Percentiles rank a stretch among this genome's conserved stretches.
phyloP scores from a whole-genome alignment of 345 rosid genomes.

The Eucalyptus pauciflora region DNA sequence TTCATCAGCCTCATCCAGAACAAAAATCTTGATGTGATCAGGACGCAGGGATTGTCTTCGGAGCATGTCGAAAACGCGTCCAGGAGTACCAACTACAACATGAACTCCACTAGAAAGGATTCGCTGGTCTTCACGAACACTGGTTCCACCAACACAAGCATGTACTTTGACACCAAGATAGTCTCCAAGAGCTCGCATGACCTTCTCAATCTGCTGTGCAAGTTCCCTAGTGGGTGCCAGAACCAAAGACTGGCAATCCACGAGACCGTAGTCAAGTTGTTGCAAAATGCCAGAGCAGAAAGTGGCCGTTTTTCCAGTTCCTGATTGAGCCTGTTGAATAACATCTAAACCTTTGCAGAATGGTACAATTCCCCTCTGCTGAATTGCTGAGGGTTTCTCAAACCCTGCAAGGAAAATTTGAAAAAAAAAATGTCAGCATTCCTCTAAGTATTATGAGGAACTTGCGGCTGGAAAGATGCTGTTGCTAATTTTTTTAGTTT shows the following conservation, averaged over 20 bases:
- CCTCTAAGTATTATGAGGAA: neutral
- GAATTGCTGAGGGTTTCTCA: slow-evolving; percentile 84
- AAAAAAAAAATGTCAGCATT: neutral
- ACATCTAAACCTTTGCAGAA: slow-evolving; percentile 75
- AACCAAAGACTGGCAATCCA: slow-evolving; percentile 72
- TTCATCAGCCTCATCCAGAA: slow-evolving; percentile 75
- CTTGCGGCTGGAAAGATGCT: neutral
- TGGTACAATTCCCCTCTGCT: slow-evolving; percentile 78
- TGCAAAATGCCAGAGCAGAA: slow-evolving; percentile 77
- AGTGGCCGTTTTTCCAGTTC: slow-evolving; percentile 77
- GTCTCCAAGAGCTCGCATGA: slow-evolving; percentile 82
- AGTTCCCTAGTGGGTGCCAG: slow-evolving; percentile 76
- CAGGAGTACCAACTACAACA: slow-evolving; percentile 82
- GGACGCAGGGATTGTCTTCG: slow-evolving; percentile 70
- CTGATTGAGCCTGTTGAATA: slow-evolving; percentile 80
- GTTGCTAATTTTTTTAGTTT: neutral
- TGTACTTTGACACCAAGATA: slow-evolving; percentile 75
- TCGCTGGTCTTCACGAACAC: slow-evolving; percentile 73
- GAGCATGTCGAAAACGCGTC: slow-evolving; percentile 80
- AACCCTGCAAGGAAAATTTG: slow-evolving; percentile 16
- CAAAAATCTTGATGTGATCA: slow-evolving; percentile 67
- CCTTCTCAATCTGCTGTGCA: slow-evolving; percentile 85
- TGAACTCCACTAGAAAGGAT: slow-evolving; percentile 71
- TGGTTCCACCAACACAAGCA: slow-evolving; percentile 84
- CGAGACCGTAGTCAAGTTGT: slow-evolving; percentile 50